Conservation (phyloP, 129 eudicot genomes). For the Escallonia herrerae region DNA sequence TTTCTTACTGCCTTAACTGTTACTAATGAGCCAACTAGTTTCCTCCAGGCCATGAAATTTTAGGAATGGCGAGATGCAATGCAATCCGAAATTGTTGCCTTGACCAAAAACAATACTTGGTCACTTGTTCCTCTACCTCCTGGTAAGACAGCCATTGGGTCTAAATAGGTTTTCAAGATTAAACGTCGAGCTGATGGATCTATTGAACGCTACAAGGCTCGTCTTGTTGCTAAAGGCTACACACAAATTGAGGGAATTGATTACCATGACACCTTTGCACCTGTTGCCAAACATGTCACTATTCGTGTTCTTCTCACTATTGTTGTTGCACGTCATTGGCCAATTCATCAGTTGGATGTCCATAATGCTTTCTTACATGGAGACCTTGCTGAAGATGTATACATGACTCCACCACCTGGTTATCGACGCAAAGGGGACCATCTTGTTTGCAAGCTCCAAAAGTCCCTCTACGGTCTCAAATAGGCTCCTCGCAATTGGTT, state of each 20-base stretch:
- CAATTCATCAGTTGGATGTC: neutral
- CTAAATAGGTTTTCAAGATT: too few relatives aligned
- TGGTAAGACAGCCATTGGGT: too few relatives aligned
- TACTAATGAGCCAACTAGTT: too few relatives aligned
- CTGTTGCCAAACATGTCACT: neutral
- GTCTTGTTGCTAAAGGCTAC: constrained; percentile 5
- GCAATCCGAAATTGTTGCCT: too few relatives aligned
- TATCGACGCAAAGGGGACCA: neutral
- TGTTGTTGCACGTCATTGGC: neutral
- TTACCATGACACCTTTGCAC: neutral
- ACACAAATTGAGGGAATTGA: constrained; percentile 2
- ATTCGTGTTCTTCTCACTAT: neutral
- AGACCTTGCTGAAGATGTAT: neutral
- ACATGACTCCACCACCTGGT: neutral
- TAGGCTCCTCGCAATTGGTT: constrained; percentile 2
- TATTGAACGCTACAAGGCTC: neutral
- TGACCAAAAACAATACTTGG: too few relatives aligned
- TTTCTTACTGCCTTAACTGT: too few relatives aligned
- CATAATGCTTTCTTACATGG: constrained; percentile 9
- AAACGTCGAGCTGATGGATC: too few relatives aligned
- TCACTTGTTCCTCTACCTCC: too few relatives aligned
- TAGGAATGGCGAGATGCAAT: too few relatives aligned
- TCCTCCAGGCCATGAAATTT: too few relatives aligned
- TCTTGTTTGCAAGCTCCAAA: neutral
- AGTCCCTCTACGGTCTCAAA: constrained; percentile 1